These are phyloP conservation scores for Carallia pectinifolia DNA, from an alignment of 345 rosid genomes.

Conservation along the genomic window DNA sequence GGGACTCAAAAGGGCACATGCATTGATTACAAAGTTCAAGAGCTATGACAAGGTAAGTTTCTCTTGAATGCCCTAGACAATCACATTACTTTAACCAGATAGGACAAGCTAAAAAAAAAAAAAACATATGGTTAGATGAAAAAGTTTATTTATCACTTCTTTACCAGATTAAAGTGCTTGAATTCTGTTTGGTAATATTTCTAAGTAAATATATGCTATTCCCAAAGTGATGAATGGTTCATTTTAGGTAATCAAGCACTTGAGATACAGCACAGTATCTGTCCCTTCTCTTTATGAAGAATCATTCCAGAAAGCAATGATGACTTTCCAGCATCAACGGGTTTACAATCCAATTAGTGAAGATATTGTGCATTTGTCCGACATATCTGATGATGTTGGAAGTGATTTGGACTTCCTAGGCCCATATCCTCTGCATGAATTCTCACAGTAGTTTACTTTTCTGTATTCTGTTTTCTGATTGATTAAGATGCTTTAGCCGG, in stretches of 20 bases:
- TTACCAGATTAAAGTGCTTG: constrained; percentile 2
- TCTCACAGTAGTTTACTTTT: constrained; percentile 1
- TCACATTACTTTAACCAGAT: constrained; percentile 7
- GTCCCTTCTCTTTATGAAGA: constrained; percentile 89
- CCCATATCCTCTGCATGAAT: constrained; percentile 80
- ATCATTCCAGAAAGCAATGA: constrained; percentile 73
- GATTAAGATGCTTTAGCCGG: constrained; percentile 8
- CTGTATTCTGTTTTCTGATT: neutral
- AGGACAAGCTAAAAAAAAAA: neutral
- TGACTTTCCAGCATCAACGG: constrained; percentile 90
- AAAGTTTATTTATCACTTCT: constrained; percentile 1
- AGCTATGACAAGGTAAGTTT: constrained; percentile 66
- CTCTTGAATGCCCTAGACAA: neutral
- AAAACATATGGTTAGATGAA: neutral
- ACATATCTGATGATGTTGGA: constrained; percentile 41
- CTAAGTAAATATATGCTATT: constrained; percentile 13
- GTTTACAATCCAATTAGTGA: constrained; percentile 69
- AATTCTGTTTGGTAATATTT: constrained; percentile 11
- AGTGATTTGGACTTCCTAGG: constrained; percentile 72
- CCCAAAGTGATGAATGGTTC: constrained; percentile 9
- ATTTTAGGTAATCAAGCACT: constrained; percentile 82
- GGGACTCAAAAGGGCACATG: constrained; percentile 94
- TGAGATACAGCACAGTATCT: constrained; percentile 65
- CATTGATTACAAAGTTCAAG: constrained; percentile 74
- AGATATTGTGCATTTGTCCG: constrained; percentile 56